Evolutionary conservation across 768 basidiomycete species (phyloP).

Genomic region (Sarcomyxa edulis): DNA sequence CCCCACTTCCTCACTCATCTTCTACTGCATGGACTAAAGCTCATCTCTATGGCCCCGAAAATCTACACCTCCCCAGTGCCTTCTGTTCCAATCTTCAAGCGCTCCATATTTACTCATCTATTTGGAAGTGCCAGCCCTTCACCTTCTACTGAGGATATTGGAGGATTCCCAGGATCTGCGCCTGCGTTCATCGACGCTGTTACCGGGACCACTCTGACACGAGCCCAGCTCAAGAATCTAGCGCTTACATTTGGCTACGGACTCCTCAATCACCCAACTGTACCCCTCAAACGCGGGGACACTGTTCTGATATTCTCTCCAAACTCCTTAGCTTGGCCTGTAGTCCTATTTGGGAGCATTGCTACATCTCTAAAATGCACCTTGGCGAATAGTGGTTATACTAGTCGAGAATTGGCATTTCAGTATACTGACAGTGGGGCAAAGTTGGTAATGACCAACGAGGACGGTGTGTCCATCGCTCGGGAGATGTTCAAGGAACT

Average conservation of each 20-base stretch:
- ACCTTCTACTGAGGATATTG: conserved; percentile 15
- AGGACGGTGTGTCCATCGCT: conserved; percentile 52
- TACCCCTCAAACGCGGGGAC: conserved; percentile 40
- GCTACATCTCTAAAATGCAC: conserved; percentile 68
- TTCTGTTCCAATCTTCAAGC: conserved; percentile 27
- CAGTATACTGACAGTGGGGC: conserved; percentile 71
- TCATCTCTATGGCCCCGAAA: conserved; percentile 25
- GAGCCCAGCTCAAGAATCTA: conserved; percentile 36
- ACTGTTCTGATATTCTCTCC: conserved; percentile 63
- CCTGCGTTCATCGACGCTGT: conserved; percentile 52
- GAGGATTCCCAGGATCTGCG: conserved; percentile 24
- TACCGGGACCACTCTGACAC: conserved; percentile 40
- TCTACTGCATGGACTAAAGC: no score
- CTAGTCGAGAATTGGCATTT: conserved; percentile 58
- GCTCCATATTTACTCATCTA: conserved; percentile 47
- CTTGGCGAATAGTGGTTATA: conserved; percentile 71
- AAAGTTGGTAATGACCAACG: conserved; percentile 56
- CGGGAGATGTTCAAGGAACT: conserved; percentile 49
- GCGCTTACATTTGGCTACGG: conserved; percentile 48
- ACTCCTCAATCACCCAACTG: conserved; percentile 36
- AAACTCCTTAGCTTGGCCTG: conserved; percentile 54
- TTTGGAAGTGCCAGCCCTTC: conserved; percentile 22
- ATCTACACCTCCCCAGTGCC: conserved; percentile 45
- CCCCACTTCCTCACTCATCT: no score
- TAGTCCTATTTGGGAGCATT: conserved; percentile 43